Base-by-base conservation (phyloP, 345 rosid species). In the Eucalyptus cloeziana region DNA sequence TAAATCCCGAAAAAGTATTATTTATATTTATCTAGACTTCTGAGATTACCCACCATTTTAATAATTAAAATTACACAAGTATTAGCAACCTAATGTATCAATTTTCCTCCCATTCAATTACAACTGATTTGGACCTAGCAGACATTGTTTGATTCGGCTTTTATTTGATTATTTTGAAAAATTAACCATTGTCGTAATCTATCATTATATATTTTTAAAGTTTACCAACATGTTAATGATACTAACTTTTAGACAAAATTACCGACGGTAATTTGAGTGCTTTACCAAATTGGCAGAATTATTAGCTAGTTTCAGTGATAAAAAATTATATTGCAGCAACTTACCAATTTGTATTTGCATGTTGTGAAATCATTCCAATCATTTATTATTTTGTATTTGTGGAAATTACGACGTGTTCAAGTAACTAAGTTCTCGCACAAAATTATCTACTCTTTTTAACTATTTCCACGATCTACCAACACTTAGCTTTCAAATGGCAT, bases 241-340 rank as follows among this genome's bases (percentile, higher is more conserved):
- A 62, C 33, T 30, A 62, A 62, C 16, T 62, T 62, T 60, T 62
- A 27, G 31, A 62, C 31, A 62, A 62, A 60, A 30, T 62, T 60
- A 27, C 0, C 9, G 25, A 22, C 60, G 0, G 1, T 54, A 22
- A 54, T 54, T 0, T 56, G 60, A 58, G 67, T 58, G 67, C n/a
- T 58, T 58, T 58, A 5, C 67, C 15, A 58, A 24, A 11, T 11
- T 25, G 67, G n/a, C n/a, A 58, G 0, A 58, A 10, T 58, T 25
- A 58, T 58, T 25, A 25, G 7, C n/a, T 58, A 58, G 67, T 58
- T 58, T 58, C 27, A 58, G 67, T 14, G 0, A 25, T 11, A 10
- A 58, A 58, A 22, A 56, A 22, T 22, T 56, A 22, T 9, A 1
- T 22, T 4, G 60, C 0, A 0, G 0, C 2, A 5, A 58, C 64